Evolutionary conservation across 2,329 filamentous ascomycete genomes (phyloP).

Genomic region (Beauveria caledonica): DNA sequence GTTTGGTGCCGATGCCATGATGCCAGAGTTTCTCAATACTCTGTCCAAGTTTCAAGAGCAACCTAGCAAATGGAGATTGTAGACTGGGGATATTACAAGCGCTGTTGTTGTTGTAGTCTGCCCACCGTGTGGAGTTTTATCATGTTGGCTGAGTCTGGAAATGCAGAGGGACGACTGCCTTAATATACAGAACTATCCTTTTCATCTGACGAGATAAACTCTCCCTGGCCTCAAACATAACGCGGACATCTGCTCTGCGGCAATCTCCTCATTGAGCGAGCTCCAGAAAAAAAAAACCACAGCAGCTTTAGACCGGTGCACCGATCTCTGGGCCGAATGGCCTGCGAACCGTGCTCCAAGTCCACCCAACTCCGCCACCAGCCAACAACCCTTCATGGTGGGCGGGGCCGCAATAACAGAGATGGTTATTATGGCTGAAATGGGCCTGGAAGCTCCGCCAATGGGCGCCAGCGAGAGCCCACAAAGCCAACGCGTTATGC

Average conservation of each 20-base stretch:
- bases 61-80: too few relatives aligned
- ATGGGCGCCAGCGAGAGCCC: background rate
- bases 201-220: background rate
- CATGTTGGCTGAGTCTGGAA: too few relatives aligned
- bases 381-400: background rate
- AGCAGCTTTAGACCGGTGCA: background rate
- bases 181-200: too few relatives aligned
- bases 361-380: slow-evolving; percentile 7
- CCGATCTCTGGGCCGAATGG: too few relatives aligned
- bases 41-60: too few relatives aligned
- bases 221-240: background rate
- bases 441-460: background rate
- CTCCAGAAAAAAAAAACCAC: background rate
- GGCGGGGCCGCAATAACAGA: slow-evolving; percentile 1
- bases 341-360: background rate
- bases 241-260: background rate
- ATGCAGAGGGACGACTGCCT: too few relatives aligned
- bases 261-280: background rate
- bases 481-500: slow-evolving; percentile 7
- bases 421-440: background rate
- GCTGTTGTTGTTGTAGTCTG: too few relatives aligned
- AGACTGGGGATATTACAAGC: too few relatives aligned
- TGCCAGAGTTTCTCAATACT: background rate
- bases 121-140: too few relatives aligned
- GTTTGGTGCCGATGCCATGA: slow-evolving; percentile 2